These are phyloP conservation scores for Amanita pallidorosea DNA, from an alignment of 768 basidiomycete species.

Conservation along the genomic window DNA sequence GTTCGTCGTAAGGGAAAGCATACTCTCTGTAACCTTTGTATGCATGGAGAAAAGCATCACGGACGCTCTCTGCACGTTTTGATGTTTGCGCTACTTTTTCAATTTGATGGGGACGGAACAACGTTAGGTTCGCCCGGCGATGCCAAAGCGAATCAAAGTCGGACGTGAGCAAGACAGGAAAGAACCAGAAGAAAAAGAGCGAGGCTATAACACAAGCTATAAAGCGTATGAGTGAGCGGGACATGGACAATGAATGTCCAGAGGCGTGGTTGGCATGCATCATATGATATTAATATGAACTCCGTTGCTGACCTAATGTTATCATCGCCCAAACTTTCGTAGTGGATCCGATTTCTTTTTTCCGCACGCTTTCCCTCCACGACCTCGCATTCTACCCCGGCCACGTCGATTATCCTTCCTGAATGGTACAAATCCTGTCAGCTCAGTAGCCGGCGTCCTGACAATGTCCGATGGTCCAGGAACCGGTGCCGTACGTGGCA, in stretches of 20 bases:
- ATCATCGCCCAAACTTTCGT: constrained; percentile 53
- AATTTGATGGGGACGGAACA: no score
- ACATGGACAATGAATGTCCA: neutral
- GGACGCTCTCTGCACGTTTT: constrained; percentile 40
- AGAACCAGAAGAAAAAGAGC: neutral
- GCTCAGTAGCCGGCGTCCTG: constrained; percentile 14
- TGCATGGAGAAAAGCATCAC: constrained; percentile 49
- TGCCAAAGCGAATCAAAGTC: neutral
- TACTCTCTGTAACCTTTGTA: constrained; percentile 42
- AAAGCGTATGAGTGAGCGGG: neutral
- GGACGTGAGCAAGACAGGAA: neutral
- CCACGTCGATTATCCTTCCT: constrained; percentile 34
- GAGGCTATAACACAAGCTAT: neutral
- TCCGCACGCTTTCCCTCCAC: constrained; percentile 46
- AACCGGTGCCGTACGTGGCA: constrained; percentile 71
- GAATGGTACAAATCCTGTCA: constrained; percentile 63
- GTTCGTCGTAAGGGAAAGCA: constrained; percentile 48
- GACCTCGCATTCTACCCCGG: constrained; percentile 44
- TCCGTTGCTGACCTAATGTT: no score
- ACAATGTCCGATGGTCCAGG: constrained; percentile 23
- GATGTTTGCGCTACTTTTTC: constrained; percentile 2
- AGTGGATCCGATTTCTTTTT: constrained; percentile 76
- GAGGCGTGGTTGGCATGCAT: neutral
- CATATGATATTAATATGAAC: neutral
- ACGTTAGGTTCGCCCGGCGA: neutral